Base-by-base conservation (phyloP, 2,329 filamentous ascomycete species). In the Fusarium ambrosium region DNA sequence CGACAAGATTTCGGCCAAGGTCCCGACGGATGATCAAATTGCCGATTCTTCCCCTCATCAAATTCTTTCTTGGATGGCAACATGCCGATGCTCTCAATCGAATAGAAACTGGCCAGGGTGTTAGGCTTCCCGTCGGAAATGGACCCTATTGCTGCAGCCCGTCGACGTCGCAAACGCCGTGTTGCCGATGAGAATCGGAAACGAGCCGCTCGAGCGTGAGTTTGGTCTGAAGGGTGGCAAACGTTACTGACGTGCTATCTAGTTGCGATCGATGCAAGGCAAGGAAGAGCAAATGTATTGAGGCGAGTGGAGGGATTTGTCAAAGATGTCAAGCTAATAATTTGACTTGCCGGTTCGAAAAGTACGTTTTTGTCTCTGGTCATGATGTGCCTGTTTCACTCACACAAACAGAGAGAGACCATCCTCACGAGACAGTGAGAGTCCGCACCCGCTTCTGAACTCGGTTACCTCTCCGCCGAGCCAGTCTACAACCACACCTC, bases 241-340 rank as follows among this genome's bases (percentile, higher is more conserved):
- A 13, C 22, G 14, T 65, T 66, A 34, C 70, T 62, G 22, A 51
- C 24, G 3, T 10, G 9, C 10, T 18, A 4, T 8, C 4, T 36
- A 77, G 74, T 36, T 84, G 82, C 64, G 76, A 80, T 62, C 79
- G 76, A 22, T 84, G 82, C 65, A 84, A 84, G 65, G 72, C 77
- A 7, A 72, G 82, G 22, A 83, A 84, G 66, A 82, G 80, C 62
- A 81, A 79, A 64, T 83, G 82, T 48, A 78, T 83, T 36, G 79
- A 81, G 67, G 75, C 68, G 0, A 53, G 67, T 0, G 69, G 74
- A 1, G 81, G 79, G 0, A 68, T 68, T 14, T 84, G 80, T 45
- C 72, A 80, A 22, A 72, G 81, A 62, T 83, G 81, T 32, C 71
- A 73, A 13, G 59, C 73, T 48, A 76, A 71, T 32, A 77, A 78